Conservation (phyloP, 768 basidiomycete genomes). For the Asterophora lycoperdoides region DNA sequence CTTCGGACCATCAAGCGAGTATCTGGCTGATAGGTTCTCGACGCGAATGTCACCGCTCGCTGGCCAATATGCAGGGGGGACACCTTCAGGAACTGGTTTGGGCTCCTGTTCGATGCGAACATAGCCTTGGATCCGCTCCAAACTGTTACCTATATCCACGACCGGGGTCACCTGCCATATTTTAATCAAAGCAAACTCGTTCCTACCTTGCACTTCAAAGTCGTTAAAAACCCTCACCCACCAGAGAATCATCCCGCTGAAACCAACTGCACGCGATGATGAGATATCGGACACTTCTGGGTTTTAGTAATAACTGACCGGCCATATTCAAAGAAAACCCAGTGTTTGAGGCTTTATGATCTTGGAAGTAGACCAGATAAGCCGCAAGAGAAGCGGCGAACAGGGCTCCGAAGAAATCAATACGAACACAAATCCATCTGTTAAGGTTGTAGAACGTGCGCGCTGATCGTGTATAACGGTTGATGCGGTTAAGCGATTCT, state of each 20-base stretch:
- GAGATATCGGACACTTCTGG: conserved; percentile 24
- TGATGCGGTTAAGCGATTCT: conserved; percentile 47
- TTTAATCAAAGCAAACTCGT: not conserved
- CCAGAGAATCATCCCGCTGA: conserved; percentile 52
- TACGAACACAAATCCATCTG: conserved; percentile 43
- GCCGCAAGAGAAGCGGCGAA: conserved; percentile 54
- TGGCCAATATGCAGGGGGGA: conserved; percentile 67
- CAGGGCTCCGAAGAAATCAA: conserved; percentile 52
- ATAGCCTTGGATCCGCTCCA: conserved; percentile 70
- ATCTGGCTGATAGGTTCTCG: conserved; percentile 51
- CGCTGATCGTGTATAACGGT: conserved; percentile 45
- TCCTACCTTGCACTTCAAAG: conserved; percentile 38
- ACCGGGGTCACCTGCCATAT: conserved; percentile 14
- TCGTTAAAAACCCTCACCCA: conserved; percentile 40
- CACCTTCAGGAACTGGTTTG: conserved; percentile 31
- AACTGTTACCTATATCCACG: conserved; percentile 37
- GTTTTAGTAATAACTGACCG: conserved; percentile 26
- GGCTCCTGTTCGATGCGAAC: conserved; percentile 58
- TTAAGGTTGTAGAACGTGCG: conserved; percentile 52
- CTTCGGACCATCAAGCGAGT: conserved; percentile 49
- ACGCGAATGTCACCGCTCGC: conserved; percentile 50
- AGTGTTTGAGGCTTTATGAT: conserved; percentile 36
- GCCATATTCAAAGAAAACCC: conserved; percentile 59
- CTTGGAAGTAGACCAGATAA: conserved; percentile 46
- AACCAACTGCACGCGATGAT: conserved; percentile 33